Evolutionary conservation across 345 rosid species (phyloP), one percentile per base, ranked within the genome.

Genomic region (Syzygium aromaticum): DNA sequence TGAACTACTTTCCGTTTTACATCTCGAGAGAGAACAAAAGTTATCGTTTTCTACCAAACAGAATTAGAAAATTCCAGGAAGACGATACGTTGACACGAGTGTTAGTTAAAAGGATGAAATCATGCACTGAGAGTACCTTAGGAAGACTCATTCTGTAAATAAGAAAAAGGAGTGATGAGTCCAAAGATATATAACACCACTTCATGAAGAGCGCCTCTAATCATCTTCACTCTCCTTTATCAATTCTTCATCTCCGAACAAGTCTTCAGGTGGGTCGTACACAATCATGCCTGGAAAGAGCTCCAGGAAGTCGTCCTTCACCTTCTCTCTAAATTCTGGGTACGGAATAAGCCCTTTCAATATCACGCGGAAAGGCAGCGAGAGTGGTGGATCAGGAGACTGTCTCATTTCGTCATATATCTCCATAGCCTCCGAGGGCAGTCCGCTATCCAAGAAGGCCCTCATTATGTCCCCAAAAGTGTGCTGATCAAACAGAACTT

Each of bases 221-320:
- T 93, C 94, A 87, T 90, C 90, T 80, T 91, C 97, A 11, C 92
- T 93, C 40, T 93, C 94, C 7, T 86, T 88, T 83, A 87, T 87
- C 33, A 49, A 83, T 22, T 93, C 94, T 59, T 89, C 90, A 88
- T 93, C 97, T 86, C 89, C 96, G 17, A 94, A 93, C 92, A 95
- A 88, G 90, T 95, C 98, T 88, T 95, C 98, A 1, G 97, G 98
- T 8, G 97, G 97, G 73, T 95, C 98, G 64, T 95, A 98, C 80
- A 95, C 99, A 63, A 93, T 88, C 99, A 95, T 98, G 86, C 91
- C 93, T 5, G 98, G 99, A 87, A 95, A 96, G 87, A 96, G 98
- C 90, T 94, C 96, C 92, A 96, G 90, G 92, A 98, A 95, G 85
- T 96, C 99, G 16, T 94, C 94, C 90, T 98, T 98, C 30, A 95